Evolutionary conservation across 148 eudicot species (phyloP).

Genomic region (Camellia granthamiana): DNA sequence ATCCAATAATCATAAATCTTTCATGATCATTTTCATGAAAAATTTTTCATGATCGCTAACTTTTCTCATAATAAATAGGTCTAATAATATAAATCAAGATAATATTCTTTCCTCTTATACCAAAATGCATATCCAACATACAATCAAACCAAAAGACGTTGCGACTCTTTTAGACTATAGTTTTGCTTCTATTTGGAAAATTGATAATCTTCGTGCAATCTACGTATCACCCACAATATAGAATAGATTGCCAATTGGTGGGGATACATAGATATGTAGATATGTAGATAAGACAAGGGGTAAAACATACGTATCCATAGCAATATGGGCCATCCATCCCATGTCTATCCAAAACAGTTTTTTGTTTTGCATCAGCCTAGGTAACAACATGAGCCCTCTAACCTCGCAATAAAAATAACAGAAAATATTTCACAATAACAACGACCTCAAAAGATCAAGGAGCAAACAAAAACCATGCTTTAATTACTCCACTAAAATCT

Average conservation of each 20-base stretch:
- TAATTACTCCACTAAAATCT: too few relatives aligned
- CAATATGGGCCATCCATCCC: too few relatives aligned
- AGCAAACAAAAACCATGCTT: background rate
- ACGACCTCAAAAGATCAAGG: background rate
- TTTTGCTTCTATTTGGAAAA: background rate
- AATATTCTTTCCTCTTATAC: too few relatives aligned
- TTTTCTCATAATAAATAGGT: too few relatives aligned
- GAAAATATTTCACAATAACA: background rate
- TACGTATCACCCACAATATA: background rate
- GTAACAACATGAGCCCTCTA: background rate
- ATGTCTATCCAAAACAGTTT: background rate
- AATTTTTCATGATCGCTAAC: too few relatives aligned
- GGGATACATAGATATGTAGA: background rate
- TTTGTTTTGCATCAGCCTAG: background rate
- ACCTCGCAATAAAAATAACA: background rate
- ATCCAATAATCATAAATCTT: too few relatives aligned
- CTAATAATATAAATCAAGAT: too few relatives aligned
- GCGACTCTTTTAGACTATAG: background rate
- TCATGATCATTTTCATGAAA: too few relatives aligned
- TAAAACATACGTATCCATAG: too few relatives aligned
- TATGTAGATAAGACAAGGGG: background rate
- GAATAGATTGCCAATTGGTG: background rate
- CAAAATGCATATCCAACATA: too few relatives aligned
- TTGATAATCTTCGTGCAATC: constrained; percentile 5
- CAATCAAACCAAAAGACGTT: background rate